These are phyloP conservation scores for Quercus lobata DNA, from an alignment of 331 rosid genomes.

Conservation along the genomic window DNA sequence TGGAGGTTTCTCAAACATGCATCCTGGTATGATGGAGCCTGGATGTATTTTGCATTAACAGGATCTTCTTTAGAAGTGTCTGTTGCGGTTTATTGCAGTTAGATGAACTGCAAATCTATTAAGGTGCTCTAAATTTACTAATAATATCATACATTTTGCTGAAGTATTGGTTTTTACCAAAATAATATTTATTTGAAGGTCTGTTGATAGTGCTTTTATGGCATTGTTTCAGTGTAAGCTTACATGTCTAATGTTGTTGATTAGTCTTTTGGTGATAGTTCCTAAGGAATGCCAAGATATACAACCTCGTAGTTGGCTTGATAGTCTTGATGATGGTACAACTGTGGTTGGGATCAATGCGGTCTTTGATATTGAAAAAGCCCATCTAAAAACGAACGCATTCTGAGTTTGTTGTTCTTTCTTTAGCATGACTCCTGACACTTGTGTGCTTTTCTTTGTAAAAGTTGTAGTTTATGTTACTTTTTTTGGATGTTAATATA, in stretches of 20 bases:
- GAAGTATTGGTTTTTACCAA: too few species aligned
- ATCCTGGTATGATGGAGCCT: too few species aligned
- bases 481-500: conserved; percentile 13
- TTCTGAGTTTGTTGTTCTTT: conserved; percentile 42
- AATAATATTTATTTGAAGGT: neutral
- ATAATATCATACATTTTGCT: neutral
- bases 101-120: neutral
- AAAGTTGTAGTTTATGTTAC: neutral
- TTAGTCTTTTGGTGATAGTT: conserved; percentile 54
- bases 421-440: neutral
- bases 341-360: neutral
- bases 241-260: neutral
- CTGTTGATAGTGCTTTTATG: neutral
- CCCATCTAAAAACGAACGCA: conserved; percentile 63
- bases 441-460: neutral
- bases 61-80: neutral
- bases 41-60: neutral
- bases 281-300: conserved; percentile 94
- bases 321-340: conserved; percentile 27
- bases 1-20: too few species aligned
- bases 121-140: neutral
- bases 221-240: neutral
- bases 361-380: conserved; percentile 53
- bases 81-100: neutral
- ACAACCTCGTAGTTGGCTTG: conserved; percentile 74